Base-by-base conservation (phyloP, 148 eudicot genomes). In the Gaultheria prostrata region DNA sequence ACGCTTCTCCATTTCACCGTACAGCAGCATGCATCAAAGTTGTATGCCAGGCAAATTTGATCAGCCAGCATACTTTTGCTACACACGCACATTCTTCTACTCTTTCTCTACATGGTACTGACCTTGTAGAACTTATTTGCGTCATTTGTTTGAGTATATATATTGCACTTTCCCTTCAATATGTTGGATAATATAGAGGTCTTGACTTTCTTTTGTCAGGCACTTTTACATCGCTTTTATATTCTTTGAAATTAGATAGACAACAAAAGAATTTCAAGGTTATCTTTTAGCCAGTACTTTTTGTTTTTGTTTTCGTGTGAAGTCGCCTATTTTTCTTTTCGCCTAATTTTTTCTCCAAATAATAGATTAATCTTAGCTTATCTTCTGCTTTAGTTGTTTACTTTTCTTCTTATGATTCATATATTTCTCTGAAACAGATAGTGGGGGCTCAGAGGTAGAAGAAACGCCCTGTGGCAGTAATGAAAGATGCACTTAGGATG, bases 401-500 rank as follows among this genome's bases (percentile, higher is more conserved):
- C 69, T 84, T 79, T 51, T 79, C 61, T 21, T 80, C 50, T 80
- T 85, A 20, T 59, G n/a, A 57, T 46, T 45, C 2, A 0, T 46
- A 63, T 67, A 50, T 61, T 45, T 14, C 35, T 7, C 11, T 80
- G 80, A 26, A 81, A 59, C 81, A 86, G 89, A 84, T 53, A 89
- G 83, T 70, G 78, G 45, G 57, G 82, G 82, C 56, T 30, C 76
- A 76, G 87, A 84, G 51, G 85, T 51, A n/a, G 87, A 88, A 51
- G 80, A 88, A 79, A 86, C 72, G 46, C 35, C 46, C 14, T 59
- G 51, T 70, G 86, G 77, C 73, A 85, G 82, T 56, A 48, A 82
- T 71, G 82, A 85, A 56, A 82, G 82, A 67, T 32, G 35, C 88
- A 39, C 86, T 51, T 72, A 51, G 63, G 59, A 88, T 83, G 94